These are phyloP conservation scores for Agaricus bisporus DNA, from an alignment of 768 basidiomycete genomes.

Conservation along the genomic window DNA sequence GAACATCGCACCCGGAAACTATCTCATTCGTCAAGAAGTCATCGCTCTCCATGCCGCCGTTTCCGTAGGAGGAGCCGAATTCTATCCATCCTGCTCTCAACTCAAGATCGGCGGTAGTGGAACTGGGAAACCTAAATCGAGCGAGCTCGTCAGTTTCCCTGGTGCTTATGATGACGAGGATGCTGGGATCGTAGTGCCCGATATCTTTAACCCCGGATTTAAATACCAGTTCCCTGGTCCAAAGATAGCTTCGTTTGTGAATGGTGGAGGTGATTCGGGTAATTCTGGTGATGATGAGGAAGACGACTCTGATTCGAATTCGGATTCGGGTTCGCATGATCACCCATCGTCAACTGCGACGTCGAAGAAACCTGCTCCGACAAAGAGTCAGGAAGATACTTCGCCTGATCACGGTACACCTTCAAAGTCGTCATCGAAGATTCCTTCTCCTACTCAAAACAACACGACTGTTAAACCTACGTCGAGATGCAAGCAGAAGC, in stretches of 20 bases:
- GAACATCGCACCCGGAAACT: constrained; percentile 59
- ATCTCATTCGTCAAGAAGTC: constrained; percentile 75
- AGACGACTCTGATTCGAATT: not conserved
- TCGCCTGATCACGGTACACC: no score
- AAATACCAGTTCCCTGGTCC: constrained; percentile 49
- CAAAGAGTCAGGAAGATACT: not conserved
- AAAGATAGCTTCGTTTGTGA: constrained; percentile 35
- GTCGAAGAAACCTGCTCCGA: not conserved
- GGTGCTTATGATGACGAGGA: constrained; percentile 69
- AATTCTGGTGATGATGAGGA: not conserved
- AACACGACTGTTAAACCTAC: not conserved
- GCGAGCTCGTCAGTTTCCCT: constrained; percentile 59
- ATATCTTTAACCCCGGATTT: constrained; percentile 39
- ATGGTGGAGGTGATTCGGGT: constrained; percentile 12
- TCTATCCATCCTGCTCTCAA: constrained; percentile 70
- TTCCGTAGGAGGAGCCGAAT: constrained; percentile 64
- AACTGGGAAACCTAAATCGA: constrained; percentile 36
- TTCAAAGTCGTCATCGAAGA: no score
- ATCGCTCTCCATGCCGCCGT: constrained; percentile 67
- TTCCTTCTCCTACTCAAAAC: no score
- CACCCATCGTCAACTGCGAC: not conserved
- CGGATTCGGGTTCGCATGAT: constrained; percentile 4
- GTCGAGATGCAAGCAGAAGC: constrained; percentile 6
- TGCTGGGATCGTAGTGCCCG: constrained; percentile 34
- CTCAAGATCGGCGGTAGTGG: constrained; percentile 49